Percentiles rank a stretch among this genome's conserved stretches.
These are phyloP conservation scores for Pyrenula massariospora DNA, from an alignment of 495 filamentous ascomycete species.

Conservation along the genomic window DNA sequence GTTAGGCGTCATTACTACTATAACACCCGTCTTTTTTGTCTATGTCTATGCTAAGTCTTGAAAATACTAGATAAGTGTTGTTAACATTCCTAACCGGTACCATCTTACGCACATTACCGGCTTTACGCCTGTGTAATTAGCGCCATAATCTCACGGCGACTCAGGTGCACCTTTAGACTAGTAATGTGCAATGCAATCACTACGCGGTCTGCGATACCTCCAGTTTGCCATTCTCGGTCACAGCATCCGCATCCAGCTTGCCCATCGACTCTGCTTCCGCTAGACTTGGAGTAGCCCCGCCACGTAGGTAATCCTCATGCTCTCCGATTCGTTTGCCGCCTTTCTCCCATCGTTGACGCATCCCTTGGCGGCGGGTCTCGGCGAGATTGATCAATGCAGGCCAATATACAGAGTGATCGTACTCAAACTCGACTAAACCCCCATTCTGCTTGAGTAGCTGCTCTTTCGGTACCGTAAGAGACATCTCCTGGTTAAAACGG, in stretches of 20 bases:
- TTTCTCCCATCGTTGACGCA: conserved; percentile 59
- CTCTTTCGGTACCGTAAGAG: conserved; percentile 58
- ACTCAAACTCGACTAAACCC: conserved; percentile 61
- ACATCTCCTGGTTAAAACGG: conserved; percentile 84
- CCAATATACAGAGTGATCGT: conserved; percentile 84
- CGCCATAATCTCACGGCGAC: no score
- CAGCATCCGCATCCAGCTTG: neutral
- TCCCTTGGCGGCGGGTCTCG: conserved; percentile 42
- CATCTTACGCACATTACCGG: no score
- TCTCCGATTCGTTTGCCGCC: conserved; percentile 74
- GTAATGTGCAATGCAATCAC: no score
- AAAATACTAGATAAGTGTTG: no score
- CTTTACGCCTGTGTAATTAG: no score
- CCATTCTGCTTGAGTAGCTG: conserved; percentile 60
- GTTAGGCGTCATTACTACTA: no score
- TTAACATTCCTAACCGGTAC: no score
- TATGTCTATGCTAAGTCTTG: no score
- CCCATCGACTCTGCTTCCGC: neutral
- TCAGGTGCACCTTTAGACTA: no score
- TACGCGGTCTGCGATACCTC: no score
- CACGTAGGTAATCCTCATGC: conserved; percentile 68
- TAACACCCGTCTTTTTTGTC: no score
- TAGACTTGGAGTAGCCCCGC: conserved; percentile 19
- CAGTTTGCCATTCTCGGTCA: neutral
- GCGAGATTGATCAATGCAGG: conserved; percentile 63